Conservation (phyloP, 257 asterid genomes). For the Nicotiana obtusifolia region DNA sequence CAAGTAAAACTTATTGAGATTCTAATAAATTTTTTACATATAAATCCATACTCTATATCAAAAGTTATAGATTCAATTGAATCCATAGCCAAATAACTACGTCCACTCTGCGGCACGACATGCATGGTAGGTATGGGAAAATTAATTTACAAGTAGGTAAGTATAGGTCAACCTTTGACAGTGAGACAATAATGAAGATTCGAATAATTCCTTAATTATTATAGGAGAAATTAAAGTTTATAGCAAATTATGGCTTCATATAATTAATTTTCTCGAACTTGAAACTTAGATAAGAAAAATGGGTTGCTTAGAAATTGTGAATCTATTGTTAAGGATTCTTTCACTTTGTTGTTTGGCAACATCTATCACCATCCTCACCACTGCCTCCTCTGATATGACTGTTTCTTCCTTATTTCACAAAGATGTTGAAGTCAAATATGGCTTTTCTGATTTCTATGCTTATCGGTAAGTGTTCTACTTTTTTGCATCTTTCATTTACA, state of each 20-base stretch:
- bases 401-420: slow-evolving; percentile 1
- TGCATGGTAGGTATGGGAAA: neutral
- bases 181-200: neutral
- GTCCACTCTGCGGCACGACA: too few relatives aligned
- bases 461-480: slow-evolving; percentile 2
- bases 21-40: too few relatives aligned
- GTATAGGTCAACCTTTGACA: neutral
- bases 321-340: neutral
- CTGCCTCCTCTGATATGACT: neutral
- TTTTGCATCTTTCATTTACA: too few relatives aligned
- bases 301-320: neutral
- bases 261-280: neutral
- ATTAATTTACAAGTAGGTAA: neutral
- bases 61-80: too few relatives aligned
- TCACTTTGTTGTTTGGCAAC: slow-evolving; percentile 3
- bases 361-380: neutral
- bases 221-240: neutral
- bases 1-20: too few relatives aligned
- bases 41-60: too few relatives aligned
- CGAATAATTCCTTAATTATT: neutral
- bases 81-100: too few relatives aligned
- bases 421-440: slow-evolving; percentile 4
- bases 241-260: neutral
- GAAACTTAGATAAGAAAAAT: neutral
- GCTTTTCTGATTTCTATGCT: slow-evolving; percentile 6